Base-by-base conservation (phyloP, 192 early-diverging fungal genomes). In the Globomyces pollinis-pini region DNA sequence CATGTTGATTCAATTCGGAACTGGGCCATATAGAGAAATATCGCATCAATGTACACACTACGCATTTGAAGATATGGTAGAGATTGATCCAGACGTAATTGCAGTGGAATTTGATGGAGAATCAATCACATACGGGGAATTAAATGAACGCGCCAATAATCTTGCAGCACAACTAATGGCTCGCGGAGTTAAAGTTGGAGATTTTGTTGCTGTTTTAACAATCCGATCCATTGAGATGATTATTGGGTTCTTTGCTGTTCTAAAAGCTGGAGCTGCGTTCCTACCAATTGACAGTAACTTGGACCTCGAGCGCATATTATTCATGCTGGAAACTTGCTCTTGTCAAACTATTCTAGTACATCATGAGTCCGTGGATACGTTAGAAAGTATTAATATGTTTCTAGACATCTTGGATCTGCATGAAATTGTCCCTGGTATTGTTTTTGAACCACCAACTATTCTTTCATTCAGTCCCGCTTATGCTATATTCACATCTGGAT, bases 401-500 rank as follows among this genome's bases (percentile, higher is more conserved):
- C n/a, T n/a, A n/a, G n/a, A n/a, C n/a, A n/a, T n/a, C n/a, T n/a
- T n/a, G n/a, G n/a, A n/a, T n/a, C 16, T 26, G 23, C 28, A 47
- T n/a, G 21, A 23, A 20, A 39, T 32, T 15, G 31, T 23, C 6
- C 11, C 21, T 12, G 35, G n/a, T n/a, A n/a, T n/a, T n/a, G n/a
- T n/a, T n/a, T 61, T 54, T 24, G 6, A 4, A 36, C 8, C 2
- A 3, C 47, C 47, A 26, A 20, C 18, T 26, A 29, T 44, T 20
- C 3, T 41, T 44, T 9, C 6, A 23, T 3, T 50, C 5, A 5
- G 4, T 9, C 36, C 42, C 4, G 60, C 60, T 13, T 61, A 61
- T 39, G 49, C 68, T n/a, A 20, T 73, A 13, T 74, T 66, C 62
- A 74, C 72, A 7, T 69, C 65, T 26, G 44, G 72, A 18, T 76